phyloP scores from a whole-genome alignment of 768 basidiomycete genomes.

The Porphyrellus cyaneotinctus region DNA sequence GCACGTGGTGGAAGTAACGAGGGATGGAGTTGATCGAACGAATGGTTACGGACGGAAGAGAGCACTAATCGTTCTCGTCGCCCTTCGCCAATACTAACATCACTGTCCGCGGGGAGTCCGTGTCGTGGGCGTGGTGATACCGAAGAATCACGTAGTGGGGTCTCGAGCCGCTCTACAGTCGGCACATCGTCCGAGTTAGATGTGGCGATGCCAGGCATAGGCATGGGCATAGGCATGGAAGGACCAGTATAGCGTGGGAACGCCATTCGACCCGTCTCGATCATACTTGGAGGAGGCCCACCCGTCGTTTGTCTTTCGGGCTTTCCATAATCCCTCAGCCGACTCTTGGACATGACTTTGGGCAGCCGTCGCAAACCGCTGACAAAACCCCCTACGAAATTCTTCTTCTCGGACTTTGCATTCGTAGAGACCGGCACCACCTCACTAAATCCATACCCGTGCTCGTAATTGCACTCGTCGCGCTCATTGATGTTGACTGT shows the following conservation, averaged over 20 bases:
- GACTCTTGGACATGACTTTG: slow-evolving; percentile 32
- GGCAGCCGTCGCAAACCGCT: slow-evolving; percentile 30
- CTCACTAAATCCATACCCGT: slow-evolving; percentile 26
- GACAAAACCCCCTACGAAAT: slow-evolving; percentile 30
- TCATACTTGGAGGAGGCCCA: neutral
- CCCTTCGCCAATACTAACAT: slow-evolving; percentile 18
- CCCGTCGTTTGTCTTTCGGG: slow-evolving; percentile 19
- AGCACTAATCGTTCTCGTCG: slow-evolving; percentile 26
- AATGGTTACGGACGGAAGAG: slow-evolving; percentile 23
- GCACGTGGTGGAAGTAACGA: slow-evolving; percentile 11
- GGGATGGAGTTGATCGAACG: slow-evolving; percentile 17
- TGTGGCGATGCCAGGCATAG: slow-evolving; percentile 16
- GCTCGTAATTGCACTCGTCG: slow-evolving; percentile 17
- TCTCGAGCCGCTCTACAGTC: slow-evolving; percentile 26
- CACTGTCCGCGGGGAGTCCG: slow-evolving; percentile 16
- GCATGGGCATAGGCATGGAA: no score
- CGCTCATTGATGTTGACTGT: slow-evolving; percentile 27
- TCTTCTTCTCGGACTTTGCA: slow-evolving; percentile 31
- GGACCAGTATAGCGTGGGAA: slow-evolving; percentile 23
- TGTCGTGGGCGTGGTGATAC: slow-evolving; percentile 21
- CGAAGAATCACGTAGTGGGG: slow-evolving; percentile 23
- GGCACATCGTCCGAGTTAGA: slow-evolving; percentile 30
- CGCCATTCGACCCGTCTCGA: slow-evolving; percentile 10
- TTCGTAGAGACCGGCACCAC: slow-evolving; percentile 16
- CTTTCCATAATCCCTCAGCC: slow-evolving; percentile 25